These are phyloP conservation scores for Solanum sparsipilum DNA, from an alignment of 257 asterid genomes.

Conservation along the genomic window DNA sequence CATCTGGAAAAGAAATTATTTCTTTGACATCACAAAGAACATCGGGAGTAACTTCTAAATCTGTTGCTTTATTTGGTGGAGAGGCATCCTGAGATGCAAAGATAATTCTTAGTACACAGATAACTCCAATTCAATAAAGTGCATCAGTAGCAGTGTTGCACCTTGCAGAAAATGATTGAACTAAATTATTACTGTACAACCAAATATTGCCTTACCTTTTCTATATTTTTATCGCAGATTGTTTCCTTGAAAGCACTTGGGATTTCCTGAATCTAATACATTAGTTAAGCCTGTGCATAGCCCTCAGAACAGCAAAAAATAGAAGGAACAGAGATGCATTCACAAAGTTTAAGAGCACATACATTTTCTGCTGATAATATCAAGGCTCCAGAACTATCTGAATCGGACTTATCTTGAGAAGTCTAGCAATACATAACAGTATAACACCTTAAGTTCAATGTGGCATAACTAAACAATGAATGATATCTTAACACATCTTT, in stretches of 20 bases:
- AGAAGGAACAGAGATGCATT: neutral
- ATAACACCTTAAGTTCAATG: neutral
- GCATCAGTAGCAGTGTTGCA: neutral
- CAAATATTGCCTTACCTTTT: neutral
- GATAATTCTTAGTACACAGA: neutral
- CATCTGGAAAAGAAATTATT: conserved; percentile 4
- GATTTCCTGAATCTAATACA: neutral
- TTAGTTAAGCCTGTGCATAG: neutral
- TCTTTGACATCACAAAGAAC: conserved; percentile 1
- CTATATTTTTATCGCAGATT: neutral
- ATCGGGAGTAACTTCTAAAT: conserved; percentile 9
- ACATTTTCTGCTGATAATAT: conserved; percentile 14
- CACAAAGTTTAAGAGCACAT: neutral
- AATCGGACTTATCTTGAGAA: conserved; percentile 10
- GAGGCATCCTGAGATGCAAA: conserved; percentile 29
- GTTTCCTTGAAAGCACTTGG: neutral
- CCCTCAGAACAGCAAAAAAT: neutral
- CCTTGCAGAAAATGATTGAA: neutral
- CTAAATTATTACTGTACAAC: neutral
- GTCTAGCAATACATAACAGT: neutral
- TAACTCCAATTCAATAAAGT: neutral
- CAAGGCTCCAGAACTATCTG: conserved; percentile 9
- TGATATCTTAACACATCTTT: neutral
- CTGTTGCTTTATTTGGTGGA: neutral
- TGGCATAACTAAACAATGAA: neutral